Percentiles rank a stretch among this genome's conserved stretches.
These are phyloP conservation scores for Eucalyptus polyanthemos DNA, from an alignment of 345 rosid species.

Conservation along the genomic window DNA sequence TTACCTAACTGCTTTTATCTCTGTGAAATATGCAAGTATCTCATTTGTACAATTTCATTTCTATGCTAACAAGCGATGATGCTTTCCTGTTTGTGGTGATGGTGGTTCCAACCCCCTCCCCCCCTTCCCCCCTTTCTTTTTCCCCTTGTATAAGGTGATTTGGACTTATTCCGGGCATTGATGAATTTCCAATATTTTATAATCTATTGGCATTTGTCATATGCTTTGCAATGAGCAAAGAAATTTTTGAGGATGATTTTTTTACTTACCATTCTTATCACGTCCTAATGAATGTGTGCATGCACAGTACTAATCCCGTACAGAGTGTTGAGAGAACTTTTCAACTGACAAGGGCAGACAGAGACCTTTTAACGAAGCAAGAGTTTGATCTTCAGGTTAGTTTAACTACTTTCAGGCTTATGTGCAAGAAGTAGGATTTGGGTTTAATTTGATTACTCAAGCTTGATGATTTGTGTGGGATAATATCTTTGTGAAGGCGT, in stretches of 20 bases:
- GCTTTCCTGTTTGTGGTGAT: neutral
- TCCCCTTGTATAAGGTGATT: neutral
- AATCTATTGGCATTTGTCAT: neutral
- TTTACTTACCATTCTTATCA: neutral
- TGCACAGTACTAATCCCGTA: constrained; percentile 56
- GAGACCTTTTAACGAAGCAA: constrained; percentile 52
- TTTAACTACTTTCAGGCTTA: neutral
- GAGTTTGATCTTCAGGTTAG: constrained; percentile 82
- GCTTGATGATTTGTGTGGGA: neutral
- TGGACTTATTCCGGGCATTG: neutral
- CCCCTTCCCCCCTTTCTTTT: no score
- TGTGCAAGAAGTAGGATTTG: neutral
- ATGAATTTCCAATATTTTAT: neutral
- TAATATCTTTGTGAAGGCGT: constrained; percentile 6
- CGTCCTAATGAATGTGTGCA: neutral
- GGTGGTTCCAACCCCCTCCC: no score
- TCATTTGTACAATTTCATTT: neutral
- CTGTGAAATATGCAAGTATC: neutral
- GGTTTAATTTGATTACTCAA: neutral
- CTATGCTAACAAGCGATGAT: neutral
- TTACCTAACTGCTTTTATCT: neutral
- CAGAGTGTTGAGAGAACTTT: constrained; percentile 65
- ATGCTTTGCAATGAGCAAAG: neutral
- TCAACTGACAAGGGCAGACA: constrained; percentile 61
- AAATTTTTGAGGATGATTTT: neutral